Conservation (phyloP, 371 early-diverging fungal genomes). For the Zychaea mexicana region DNA sequence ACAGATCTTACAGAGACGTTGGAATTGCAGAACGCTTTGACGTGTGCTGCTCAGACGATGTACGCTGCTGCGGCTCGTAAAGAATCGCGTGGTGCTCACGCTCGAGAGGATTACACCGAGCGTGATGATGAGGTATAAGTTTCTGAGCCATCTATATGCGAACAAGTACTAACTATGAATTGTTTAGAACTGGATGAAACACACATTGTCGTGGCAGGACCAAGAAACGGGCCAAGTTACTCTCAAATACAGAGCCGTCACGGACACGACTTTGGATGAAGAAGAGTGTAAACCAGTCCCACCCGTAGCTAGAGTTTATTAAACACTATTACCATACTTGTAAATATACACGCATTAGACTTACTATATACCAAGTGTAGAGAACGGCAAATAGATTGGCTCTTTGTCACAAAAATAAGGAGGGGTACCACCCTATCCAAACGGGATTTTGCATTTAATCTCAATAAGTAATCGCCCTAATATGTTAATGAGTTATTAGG, state of each 20-base stretch:
- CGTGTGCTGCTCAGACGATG: conserved; percentile 96
- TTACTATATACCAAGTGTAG: too few relatives aligned
- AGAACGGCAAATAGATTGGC: too few relatives aligned
- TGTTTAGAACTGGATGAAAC: conserved; percentile 93
- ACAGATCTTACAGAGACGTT: conserved; percentile 94
- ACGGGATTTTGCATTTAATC: too few relatives aligned
- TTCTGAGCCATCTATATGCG: too few relatives aligned
- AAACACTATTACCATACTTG: conserved; percentile 24
- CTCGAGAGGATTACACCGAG: conserved; percentile 58
- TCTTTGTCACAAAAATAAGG: too few relatives aligned
- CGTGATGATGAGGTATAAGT: conserved; percentile 67
- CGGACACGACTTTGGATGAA: conserved; percentile 85
- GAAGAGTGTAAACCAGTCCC: conserved; percentile 92
- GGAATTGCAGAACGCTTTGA: conserved; percentile 96
- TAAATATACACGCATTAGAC: neutral
- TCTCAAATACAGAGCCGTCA: conserved; percentile 85
- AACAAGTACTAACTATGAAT: neutral
- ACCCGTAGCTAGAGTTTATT: conserved; percentile 94
- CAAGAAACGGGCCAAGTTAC: conserved; percentile 78
- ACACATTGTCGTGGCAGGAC: conserved; percentile 94
- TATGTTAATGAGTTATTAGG: too few relatives aligned
- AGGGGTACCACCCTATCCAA: too few relatives aligned
- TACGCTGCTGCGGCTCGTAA: conserved; percentile 93
- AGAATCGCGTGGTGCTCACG: conserved; percentile 97
- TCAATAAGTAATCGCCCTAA: too few relatives aligned